Conservation (phyloP, 257 asterid species). For the Plantago major region DNA sequence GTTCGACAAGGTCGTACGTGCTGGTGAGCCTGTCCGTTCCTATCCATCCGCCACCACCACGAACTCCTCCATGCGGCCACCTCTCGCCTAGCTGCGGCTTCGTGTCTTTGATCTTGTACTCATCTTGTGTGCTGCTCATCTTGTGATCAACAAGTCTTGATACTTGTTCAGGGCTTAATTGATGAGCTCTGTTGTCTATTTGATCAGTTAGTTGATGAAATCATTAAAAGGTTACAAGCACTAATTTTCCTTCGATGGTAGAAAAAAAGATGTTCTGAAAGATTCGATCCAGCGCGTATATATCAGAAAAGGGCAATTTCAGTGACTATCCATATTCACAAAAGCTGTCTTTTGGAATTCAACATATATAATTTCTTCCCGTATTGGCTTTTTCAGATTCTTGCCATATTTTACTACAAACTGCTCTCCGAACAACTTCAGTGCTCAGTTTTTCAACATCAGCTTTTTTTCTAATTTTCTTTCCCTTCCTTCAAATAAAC, state of each 20-base stretch:
- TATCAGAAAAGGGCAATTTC: conserved; percentile 15
- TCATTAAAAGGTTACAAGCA: not conserved
- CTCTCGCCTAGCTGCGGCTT: conserved; percentile 50
- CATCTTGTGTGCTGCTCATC: conserved; percentile 34
- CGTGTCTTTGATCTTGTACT: conserved; percentile 47
- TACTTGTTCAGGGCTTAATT: too few species aligned
- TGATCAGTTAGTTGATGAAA: conserved; percentile 8
- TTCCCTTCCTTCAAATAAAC: too few species aligned
- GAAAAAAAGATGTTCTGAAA: too few species aligned
- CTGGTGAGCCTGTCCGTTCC: conserved; percentile 45
- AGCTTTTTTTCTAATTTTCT: too few species aligned
- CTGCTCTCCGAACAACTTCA: conserved; percentile 7
- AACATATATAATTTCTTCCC: conserved; percentile 6
- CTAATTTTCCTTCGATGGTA: conserved; percentile 1
- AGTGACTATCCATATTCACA: conserved; percentile 39
- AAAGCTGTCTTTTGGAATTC: conserved; percentile 31
- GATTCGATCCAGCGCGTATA: too few species aligned
- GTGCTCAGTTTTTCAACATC: not conserved
- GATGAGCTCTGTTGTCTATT: too few species aligned
- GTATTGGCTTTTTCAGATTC: conserved; percentile 31
- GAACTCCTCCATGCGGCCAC: conserved; percentile 51
- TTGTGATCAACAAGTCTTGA: not conserved
- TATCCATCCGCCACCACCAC: conserved; percentile 60
- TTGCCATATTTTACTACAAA: conserved; percentile 16
- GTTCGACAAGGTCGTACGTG: conserved; percentile 78